A percentile compares a stretch with the other conserved stretches of the same genome.
These are phyloP conservation scores for Nelumbo lutea DNA, from an alignment of 164 flowering plant genomes.

Conservation along the genomic window DNA sequence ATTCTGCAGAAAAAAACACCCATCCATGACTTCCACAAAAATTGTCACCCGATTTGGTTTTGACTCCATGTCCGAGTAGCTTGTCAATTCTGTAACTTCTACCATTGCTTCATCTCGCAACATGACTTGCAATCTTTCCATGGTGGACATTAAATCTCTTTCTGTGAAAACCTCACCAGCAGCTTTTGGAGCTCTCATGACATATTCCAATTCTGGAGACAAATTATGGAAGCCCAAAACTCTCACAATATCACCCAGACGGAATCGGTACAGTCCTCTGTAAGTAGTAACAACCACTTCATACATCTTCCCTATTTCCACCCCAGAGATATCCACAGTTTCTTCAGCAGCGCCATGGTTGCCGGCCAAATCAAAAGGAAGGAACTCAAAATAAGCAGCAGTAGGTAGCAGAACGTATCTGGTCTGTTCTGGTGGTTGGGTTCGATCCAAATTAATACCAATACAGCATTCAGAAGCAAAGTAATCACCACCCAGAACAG, in stretches of 20 bases:
- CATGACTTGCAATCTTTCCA: slow-evolving; percentile 21
- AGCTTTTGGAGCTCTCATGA: slow-evolving; percentile 40
- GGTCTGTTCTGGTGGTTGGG: slow-evolving; percentile 37
- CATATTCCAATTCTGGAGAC: slow-evolving; percentile 42
- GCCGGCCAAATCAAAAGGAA: slow-evolving; percentile 27
- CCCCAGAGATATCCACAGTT: slow-evolving; percentile 33
- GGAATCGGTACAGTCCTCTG: slow-evolving; percentile 41
- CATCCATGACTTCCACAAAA: slow-evolving; percentile 28
- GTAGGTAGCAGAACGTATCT: slow-evolving; percentile 37
- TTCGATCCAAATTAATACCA: slow-evolving; percentile 37
- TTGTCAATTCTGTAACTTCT: slow-evolving; percentile 30
- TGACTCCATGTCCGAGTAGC: slow-evolving; percentile 24
- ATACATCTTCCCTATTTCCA: slow-evolving; percentile 45
- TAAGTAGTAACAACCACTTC: slow-evolving; percentile 50
- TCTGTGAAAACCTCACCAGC: slow-evolving; percentile 35
- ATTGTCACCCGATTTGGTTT: slow-evolving; percentile 29
- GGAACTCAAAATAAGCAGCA: slow-evolving; percentile 56
- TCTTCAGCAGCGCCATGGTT: slow-evolving; percentile 10
- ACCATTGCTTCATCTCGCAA: slow-evolving; percentile 9
- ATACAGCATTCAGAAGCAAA: slow-evolving; percentile 45
- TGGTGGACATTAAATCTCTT: slow-evolving; percentile 32
- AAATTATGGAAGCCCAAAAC: slow-evolving; percentile 40
- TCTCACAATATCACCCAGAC: slow-evolving; percentile 42
- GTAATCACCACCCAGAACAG: slow-evolving; percentile 41
- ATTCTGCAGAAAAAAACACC: slow-evolving; percentile 6